Percentiles rank a stretch among this genome's conserved stretches.
phyloP scores from a whole-genome alignment of 345 rosid genomes.

The Litchi chinensis region DNA sequence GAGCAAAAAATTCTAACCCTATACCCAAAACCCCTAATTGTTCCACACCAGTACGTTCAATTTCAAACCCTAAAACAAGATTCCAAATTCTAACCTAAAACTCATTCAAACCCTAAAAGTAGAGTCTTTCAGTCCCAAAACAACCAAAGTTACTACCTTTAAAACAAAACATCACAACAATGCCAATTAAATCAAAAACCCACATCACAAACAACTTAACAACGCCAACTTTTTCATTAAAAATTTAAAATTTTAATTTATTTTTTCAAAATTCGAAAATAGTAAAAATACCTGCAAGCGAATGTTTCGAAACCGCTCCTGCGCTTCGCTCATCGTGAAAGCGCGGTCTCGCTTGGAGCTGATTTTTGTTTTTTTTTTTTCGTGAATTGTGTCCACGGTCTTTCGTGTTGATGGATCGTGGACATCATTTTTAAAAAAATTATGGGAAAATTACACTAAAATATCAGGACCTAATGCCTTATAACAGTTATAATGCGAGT shows the following conservation, averaged over 20 bases:
- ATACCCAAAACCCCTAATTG: not conserved
- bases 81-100: not conserved
- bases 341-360: slow-evolving; percentile 71
- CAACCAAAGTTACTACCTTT: not conserved
- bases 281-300: slow-evolving; percentile 55
- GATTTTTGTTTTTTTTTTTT: too few relatives aligned
- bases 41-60: not conserved
- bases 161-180: not conserved
- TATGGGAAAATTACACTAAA: too few relatives aligned
- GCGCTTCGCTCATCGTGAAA: slow-evolving; percentile 77
- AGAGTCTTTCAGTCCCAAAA: not conserved
- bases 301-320: slow-evolving; percentile 85
- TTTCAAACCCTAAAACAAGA: not conserved
- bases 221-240: not conserved
- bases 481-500: too few relatives aligned
- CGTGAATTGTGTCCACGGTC: too few relatives aligned
- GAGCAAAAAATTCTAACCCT: not conserved
- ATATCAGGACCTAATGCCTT: too few relatives aligned
- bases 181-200: not conserved
- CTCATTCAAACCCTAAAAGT: not conserved
- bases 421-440: too few relatives aligned
- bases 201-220: not conserved
- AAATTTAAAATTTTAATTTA: not conserved
- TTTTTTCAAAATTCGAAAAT: not conserved
- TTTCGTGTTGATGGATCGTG: too few relatives aligned